A percentile compares a stretch with the other conserved stretches of the same genome.
These are phyloP conservation scores for Rhynchosporium graminicola DNA, from an alignment of 2,329 filamentous ascomycete genomes.

Conservation along the genomic window DNA sequence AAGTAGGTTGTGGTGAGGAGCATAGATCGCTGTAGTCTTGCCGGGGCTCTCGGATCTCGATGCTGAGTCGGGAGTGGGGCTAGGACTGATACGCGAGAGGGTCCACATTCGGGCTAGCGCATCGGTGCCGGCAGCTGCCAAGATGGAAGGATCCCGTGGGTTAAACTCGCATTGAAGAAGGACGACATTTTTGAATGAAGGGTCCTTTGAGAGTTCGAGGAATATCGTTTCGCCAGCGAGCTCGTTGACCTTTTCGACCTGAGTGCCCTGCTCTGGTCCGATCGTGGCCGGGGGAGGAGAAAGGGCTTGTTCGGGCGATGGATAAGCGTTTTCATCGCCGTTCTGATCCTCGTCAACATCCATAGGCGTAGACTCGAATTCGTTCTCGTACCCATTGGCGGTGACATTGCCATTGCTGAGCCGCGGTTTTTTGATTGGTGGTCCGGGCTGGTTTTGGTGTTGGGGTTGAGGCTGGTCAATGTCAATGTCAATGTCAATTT, in stretches of 20 bases:
- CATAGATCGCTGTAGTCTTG: constrained; percentile 41
- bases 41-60: constrained; percentile 44
- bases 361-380: constrained; percentile 55
- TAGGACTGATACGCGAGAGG: constrained; percentile 53
- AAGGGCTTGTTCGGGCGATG: constrained; percentile 56
- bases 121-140: constrained; percentile 69
- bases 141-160: constrained; percentile 62
- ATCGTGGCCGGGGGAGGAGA: constrained; percentile 58
- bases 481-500: constrained; percentile 42
- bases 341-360: constrained; percentile 55
- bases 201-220: constrained; percentile 51
- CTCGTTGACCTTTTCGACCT: constrained; percentile 64
- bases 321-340: constrained; percentile 60
- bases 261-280: constrained; percentile 64
- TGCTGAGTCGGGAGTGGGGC: constrained; percentile 47
- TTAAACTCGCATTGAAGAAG: constrained; percentile 71
- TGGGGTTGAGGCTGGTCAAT: constrained; percentile 20
- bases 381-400: constrained; percentile 53
- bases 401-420: constrained; percentile 65
- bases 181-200: constrained; percentile 54
- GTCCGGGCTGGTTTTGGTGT: constrained; percentile 52
- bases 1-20: constrained; percentile 48
- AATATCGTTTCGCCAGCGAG: constrained; percentile 61
- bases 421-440: constrained; percentile 57
- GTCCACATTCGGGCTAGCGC: constrained; percentile 71